phyloP scores from a whole-genome alignment of 352 stramenopile genomes.

The Phytopythium kandeliae region DNA sequence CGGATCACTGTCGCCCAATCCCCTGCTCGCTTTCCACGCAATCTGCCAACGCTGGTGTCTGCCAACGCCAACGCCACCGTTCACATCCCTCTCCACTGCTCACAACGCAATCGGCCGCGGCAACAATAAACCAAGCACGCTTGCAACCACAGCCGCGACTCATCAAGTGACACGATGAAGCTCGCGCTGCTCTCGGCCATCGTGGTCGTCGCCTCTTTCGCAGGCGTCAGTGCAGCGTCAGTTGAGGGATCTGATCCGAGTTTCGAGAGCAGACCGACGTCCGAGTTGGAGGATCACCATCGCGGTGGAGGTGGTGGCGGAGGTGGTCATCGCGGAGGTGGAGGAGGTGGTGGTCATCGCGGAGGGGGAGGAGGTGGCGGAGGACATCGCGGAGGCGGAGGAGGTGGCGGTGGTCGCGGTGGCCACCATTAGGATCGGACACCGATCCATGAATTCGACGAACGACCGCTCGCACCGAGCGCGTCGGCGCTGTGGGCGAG shows the following conservation, averaged over 20 bases:
- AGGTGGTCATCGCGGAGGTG: neutral
- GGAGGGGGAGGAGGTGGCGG: neutral
- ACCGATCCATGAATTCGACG: too few species aligned
- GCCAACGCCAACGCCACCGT: neutral
- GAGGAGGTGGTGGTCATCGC: neutral
- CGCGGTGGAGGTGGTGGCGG: neutral
- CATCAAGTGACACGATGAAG: neutral
- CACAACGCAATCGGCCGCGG: neutral
- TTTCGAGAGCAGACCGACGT: neutral
- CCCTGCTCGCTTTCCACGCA: too few species aligned
- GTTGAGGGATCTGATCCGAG: neutral
- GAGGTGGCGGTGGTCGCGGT: neutral
- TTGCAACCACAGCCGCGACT: neutral
- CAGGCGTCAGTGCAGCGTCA: neutral
- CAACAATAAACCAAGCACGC: neutral
- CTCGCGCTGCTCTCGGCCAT: neutral
- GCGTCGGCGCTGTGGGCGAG: too few species aligned
- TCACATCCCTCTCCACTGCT: neutral
- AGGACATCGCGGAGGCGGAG: neutral
- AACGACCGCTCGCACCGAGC: too few species aligned
- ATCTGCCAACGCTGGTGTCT: neutral
- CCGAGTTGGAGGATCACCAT: neutral
- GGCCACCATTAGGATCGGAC: neutral
- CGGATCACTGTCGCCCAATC: too few species aligned
- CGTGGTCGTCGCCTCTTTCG: neutral